A percentile compares a stretch with the other conserved stretches of the same genome.
phyloP scores from a whole-genome alignment of 1,284 basidiomycete genomes.

The Phellinidium pouzarii region DNA sequence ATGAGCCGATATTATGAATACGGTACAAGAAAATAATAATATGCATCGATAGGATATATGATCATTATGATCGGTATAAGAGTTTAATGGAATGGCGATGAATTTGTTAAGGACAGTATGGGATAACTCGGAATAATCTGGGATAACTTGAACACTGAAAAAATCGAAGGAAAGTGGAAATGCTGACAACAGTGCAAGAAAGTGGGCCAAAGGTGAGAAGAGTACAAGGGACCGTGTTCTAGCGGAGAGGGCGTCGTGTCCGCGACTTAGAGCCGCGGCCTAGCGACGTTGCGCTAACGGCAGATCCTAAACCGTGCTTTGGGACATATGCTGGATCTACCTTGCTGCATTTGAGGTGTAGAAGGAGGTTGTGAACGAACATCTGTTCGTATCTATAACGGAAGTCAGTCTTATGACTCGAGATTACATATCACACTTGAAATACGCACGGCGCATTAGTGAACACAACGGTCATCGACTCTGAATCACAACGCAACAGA shows the following conservation, averaged over 20 bases:
- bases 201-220: neutral
- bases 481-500: slow-evolving; percentile 73
- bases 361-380: slow-evolving; percentile 77
- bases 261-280: slow-evolving; percentile 30
- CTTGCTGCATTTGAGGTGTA: slow-evolving; percentile 69
- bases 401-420: neutral
- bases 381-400: slow-evolving; percentile 70
- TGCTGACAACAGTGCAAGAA: neutral
- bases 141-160: neutral
- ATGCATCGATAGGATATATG: neutral
- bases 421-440: slow-evolving; percentile 8
- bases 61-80: neutral
- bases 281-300: slow-evolving; percentile 27
- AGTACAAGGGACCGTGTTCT: neutral
- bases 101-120: neutral
- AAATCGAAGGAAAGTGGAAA: neutral
- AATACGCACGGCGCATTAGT: slow-evolving; percentile 78
- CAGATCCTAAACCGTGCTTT: slow-evolving; percentile 66
- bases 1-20: neutral
- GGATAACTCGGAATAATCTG: neutral
- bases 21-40: slow-evolving; percentile 2
- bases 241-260: slow-evolving; percentile 25
- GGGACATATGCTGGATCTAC: slow-evolving; percentile 72
- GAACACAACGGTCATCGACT: slow-evolving; percentile 79
- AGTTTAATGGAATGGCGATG: neutral